phyloP scores from a whole-genome alignment of 495 filamentous ascomycete species.

The Aspergillus olivimuriae region DNA sequence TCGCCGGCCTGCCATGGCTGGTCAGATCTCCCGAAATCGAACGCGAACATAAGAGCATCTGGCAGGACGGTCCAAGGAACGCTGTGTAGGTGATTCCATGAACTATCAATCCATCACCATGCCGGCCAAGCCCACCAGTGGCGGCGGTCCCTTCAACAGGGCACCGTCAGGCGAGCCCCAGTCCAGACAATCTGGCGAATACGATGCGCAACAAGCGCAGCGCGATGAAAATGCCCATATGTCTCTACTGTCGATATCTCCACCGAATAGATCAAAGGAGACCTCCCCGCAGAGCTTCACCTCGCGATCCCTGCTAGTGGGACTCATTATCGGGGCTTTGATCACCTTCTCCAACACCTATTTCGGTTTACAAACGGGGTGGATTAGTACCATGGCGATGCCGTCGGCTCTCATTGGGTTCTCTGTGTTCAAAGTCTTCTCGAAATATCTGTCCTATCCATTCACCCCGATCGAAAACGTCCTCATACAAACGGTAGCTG shows the following conservation, averaged over 20 bases:
- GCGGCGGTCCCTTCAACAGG: slow-evolving; percentile 1
- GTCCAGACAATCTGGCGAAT: too few relatives aligned
- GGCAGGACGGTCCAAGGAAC: background rate
- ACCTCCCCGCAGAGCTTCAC: slow-evolving; percentile 61
- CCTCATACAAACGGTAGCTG: slow-evolving; percentile 92
- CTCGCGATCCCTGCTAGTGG: slow-evolving; percentile 68
- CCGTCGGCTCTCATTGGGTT: slow-evolving; percentile 94
- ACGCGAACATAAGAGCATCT: too few relatives aligned
- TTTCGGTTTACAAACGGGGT: slow-evolving; percentile 95
- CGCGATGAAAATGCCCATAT: background rate
- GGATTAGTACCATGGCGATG: slow-evolving; percentile 84
- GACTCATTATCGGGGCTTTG: slow-evolving; percentile 75
- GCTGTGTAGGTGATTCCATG: slow-evolving; percentile 17
- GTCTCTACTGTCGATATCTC: too few relatives aligned
- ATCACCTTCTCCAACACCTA: slow-evolving; percentile 97
- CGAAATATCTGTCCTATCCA: slow-evolving; percentile 62
- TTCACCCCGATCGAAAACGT: slow-evolving; percentile 97
- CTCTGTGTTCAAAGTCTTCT: slow-evolving; percentile 80
- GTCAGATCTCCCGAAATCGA: too few relatives aligned
- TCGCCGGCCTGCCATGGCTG: too few relatives aligned
- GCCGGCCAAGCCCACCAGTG: slow-evolving; percentile 22
- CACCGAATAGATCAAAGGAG: too few relatives aligned
- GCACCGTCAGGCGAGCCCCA: slow-evolving; percentile 5
- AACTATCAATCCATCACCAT: slow-evolving; percentile 35
- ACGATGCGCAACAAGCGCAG: too few relatives aligned